Evolutionary conservation across 2,329 filamentous ascomycete species (phyloP).

Genomic region (Graphilbum ipis-grandicollis): DNA sequence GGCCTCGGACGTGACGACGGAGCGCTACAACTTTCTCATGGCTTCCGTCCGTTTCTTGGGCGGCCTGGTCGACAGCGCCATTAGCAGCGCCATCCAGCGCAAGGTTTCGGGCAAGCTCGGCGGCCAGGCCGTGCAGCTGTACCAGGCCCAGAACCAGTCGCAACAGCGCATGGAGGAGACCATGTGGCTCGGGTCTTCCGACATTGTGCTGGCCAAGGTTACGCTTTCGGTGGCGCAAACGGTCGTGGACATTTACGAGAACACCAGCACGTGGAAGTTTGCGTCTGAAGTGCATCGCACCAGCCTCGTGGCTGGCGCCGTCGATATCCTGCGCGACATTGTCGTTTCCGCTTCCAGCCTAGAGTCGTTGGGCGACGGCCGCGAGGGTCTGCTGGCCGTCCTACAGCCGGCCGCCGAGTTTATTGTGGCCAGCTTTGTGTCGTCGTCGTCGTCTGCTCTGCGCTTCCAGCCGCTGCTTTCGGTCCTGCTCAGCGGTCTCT

Average conservation of each 20-base stretch:
- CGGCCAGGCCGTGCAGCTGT: constrained; percentile 5
- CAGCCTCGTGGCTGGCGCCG: constrained; percentile 49
- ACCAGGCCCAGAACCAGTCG: constrained; percentile 20
- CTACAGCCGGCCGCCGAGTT: constrained; percentile 60
- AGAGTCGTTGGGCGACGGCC: constrained; percentile 14
- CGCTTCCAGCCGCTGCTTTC: constrained; percentile 62
- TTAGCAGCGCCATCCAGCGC: constrained; percentile 50
- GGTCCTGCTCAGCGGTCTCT: constrained; percentile 45
- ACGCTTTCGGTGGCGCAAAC: constrained; percentile 57
- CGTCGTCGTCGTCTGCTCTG: constrained; percentile 49
- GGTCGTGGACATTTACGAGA: constrained; percentile 71
- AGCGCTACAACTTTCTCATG: constrained; percentile 60
- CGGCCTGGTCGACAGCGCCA: constrained; percentile 57
- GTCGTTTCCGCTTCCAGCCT: constrained; percentile 59
- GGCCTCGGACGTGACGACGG: constrained; percentile 62
- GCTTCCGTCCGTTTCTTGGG: constrained; percentile 60
- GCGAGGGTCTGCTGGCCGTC: constrained; percentile 23
- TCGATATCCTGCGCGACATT: constrained; percentile 53
- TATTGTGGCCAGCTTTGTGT: constrained; percentile 60
- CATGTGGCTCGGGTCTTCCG: constrained; percentile 55
- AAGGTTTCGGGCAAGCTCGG: constrained; percentile 33
- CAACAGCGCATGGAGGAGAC: constrained; percentile 15
- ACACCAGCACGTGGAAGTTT: constrained; percentile 74
- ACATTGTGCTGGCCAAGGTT: constrained; percentile 58
- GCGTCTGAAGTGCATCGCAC: constrained; percentile 48